Percentiles rank a stretch among this genome's conserved stretches.
Evolutionary conservation across 495 filamentous ascomycete species (phyloP).

Genomic region (Trichoderma reesei): DNA sequence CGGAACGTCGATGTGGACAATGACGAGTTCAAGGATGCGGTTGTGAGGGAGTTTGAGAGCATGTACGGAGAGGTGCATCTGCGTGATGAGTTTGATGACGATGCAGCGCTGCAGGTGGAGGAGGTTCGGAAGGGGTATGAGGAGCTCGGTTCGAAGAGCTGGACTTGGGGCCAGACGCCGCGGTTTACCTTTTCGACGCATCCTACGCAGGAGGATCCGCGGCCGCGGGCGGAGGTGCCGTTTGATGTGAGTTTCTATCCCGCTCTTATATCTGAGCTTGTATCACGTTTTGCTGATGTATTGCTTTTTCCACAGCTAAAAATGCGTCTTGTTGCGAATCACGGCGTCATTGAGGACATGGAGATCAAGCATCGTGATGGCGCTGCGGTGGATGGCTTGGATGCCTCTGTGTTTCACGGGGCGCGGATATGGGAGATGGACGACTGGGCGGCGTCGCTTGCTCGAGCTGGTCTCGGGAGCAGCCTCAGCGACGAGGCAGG

Average conservation of each 20-base stretch:
- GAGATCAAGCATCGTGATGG: conserved; percentile 14
- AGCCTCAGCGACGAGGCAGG: conserved; percentile 17
- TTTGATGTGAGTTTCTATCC: conserved; percentile 16
- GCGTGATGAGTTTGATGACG: conserved; percentile 37
- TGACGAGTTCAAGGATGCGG: conserved; percentile 41
- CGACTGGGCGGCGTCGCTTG: conserved; percentile 25
- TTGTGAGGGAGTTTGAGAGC: conserved; percentile 38
- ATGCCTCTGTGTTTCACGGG: conserved; percentile 15
- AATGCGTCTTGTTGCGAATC: conserved; percentile 2
- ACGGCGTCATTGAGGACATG: conserved; percentile 11
- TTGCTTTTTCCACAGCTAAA: neutral
- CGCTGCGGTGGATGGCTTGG: conserved; percentile 8
- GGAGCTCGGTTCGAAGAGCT: conserved; percentile 61
- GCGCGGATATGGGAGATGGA: conserved; percentile 30
- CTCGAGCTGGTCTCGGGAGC: conserved; percentile 8
- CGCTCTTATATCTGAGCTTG: neutral
- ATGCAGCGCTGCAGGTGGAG: conserved; percentile 29
- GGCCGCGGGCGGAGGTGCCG: conserved; percentile 39
- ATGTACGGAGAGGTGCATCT: conserved; percentile 38
- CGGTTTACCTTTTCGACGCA: conserved; percentile 62
- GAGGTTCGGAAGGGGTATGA: conserved; percentile 20
- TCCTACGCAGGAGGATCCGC: conserved; percentile 43
- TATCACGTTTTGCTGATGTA: conserved; percentile 8
- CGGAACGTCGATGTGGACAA: conserved; percentile 55
- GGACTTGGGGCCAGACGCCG: conserved; percentile 78